Base-by-base conservation (phyloP, 371 early-diverging fungal genomes). In the Dinochytrium kinnereticum region DNA sequence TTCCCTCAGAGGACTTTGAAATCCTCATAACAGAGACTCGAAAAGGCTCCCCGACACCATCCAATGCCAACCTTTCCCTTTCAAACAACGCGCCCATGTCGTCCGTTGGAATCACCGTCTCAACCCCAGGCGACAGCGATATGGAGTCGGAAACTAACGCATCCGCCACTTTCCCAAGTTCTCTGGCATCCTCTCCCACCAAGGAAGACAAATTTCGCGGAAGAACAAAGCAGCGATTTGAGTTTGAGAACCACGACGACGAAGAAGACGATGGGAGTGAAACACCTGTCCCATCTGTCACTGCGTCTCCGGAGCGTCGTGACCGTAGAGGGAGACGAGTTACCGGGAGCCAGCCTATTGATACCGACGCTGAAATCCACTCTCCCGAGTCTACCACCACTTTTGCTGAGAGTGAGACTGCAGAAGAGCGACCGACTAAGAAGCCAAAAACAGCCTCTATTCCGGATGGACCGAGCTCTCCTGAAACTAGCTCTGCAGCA, bases 381-480 rank as follows among this genome's bases (percentile, higher is more conserved):
- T 55, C 57, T 17, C 57, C 57, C 15, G 57, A 55, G 24, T 55
- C 57, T 10, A 55, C 57, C 57, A 55, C 57, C 7, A 55, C 57
- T 55, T 55, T 55, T 24, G 57, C 15, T 10, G 57, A 55, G 30
- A 24, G 57, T 26, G 57, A 55, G 26, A 30, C 5, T 55, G 10
- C 57, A 7, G 57, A 55, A 19, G 30, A 30, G 30, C 30, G 30
- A 26, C 30, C 57, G 19, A 44, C n/a, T 44, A 55, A 55, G 26
- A 55, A 10, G 57, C 10, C 57, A 26, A 26, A 55, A 55, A 30
- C 10, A 44, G 7, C 44, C 13, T 7, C 44, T 7, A 19, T 19
- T 44, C 19, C 19, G 44, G 44, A 44, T 44, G 44, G 44, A 19
- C 44, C 44, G 19, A 44, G 44, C 44, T 44, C 44, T 24, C 26